A percentile compares a stretch with the other conserved stretches of the same genome.
Conservation (phyloP, 345 rosid species). For the Melaleuca quinquenervia region DNA sequence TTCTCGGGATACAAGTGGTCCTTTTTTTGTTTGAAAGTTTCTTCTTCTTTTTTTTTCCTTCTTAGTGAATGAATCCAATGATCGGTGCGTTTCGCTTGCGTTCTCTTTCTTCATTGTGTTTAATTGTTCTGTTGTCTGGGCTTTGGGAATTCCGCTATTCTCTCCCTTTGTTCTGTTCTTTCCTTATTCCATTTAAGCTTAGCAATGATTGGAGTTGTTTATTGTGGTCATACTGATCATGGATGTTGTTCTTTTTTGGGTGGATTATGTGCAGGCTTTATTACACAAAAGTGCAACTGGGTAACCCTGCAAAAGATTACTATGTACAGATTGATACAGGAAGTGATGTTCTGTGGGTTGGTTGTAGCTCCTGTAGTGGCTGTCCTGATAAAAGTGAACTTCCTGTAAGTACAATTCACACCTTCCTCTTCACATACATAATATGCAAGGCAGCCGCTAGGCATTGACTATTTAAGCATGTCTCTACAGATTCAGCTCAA, state of each 20-base stretch:
- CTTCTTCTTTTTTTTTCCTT: neutral
- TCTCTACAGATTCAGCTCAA: slow-evolving; percentile 67
- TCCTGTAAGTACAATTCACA: slow-evolving; percentile 29
- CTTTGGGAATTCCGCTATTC: neutral
- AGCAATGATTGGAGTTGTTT: neutral
- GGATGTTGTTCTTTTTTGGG: neutral
- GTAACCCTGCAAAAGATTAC: slow-evolving; percentile 80
- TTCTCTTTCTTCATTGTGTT: neutral
- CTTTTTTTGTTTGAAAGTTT: neutral
- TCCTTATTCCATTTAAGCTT: neutral
- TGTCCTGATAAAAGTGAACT: slow-evolving; percentile 83
- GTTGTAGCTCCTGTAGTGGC: slow-evolving; percentile 77
- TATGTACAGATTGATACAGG: slow-evolving; percentile 94
- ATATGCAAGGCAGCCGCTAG: neutral
- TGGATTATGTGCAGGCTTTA: slow-evolving; percentile 46
- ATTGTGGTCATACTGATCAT: neutral
- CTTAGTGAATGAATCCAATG: neutral
- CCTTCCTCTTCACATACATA: neutral
- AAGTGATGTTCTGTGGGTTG: slow-evolving; percentile 95
- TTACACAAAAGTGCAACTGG: slow-evolving; percentile 69
- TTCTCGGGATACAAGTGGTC: neutral
- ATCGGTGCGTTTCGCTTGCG: neutral
- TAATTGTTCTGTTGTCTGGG: neutral
- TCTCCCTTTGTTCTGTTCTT: neutral
- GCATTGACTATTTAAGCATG: neutral